These are phyloP conservation scores for Sphaerulina musiva DNA, from an alignment of 2,329 filamentous ascomycete species.

Conservation along the genomic window DNA sequence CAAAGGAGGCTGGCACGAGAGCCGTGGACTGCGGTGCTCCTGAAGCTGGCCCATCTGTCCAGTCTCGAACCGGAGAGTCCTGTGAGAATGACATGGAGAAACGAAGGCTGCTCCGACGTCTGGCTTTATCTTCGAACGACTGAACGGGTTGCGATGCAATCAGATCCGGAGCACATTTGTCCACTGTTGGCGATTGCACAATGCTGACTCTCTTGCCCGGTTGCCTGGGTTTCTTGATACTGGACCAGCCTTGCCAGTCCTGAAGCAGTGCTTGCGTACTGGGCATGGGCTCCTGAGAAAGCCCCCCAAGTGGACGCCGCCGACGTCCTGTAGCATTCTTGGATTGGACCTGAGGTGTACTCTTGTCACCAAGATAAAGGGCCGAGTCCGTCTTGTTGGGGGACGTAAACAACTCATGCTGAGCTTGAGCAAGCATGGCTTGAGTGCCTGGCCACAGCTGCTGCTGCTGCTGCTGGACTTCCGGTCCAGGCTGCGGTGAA, in stretches of 20 bases:
- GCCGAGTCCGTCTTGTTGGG: constrained; percentile 22
- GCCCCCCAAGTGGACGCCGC: constrained; percentile 17
- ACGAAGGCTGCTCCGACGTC: constrained; percentile 24
- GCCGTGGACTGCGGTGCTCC: background rate
- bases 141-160: constrained; percentile 5
- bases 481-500: background rate
- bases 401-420: constrained; percentile 28
- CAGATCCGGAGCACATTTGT: constrained; percentile 1
- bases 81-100: constrained; percentile 19
- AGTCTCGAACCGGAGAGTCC: constrained; percentile 12
- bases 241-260: constrained; percentile 38
- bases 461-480: background rate
- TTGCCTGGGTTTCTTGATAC: constrained; percentile 35
- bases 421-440: constrained; percentile 27
- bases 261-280: constrained; percentile 43
- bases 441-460: constrained; percentile 26
- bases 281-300: constrained; percentile 28
- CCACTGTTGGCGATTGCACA: constrained; percentile 14
- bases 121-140: constrained; percentile 1
- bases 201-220: constrained; percentile 10
- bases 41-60: constrained; percentile 1
- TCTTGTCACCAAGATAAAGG: constrained; percentile 11
- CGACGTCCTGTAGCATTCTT: constrained; percentile 26
- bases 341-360: constrained; percentile 31
- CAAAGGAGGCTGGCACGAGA: constrained; percentile 1